Base-by-base conservation (phyloP, 257 asterid genomes). In the Striga asiatica region DNA sequence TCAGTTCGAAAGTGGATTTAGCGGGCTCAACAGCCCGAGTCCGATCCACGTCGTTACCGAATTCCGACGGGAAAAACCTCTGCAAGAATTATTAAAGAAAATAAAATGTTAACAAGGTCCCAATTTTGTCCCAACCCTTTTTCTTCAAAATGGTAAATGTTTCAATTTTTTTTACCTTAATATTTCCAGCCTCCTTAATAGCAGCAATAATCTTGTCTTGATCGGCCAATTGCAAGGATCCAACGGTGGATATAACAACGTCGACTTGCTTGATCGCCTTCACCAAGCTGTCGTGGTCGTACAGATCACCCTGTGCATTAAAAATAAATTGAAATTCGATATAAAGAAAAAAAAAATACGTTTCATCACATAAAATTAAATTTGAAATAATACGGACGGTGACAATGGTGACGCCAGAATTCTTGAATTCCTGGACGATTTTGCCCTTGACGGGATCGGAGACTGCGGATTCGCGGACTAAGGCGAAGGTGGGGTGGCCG, bases 31-130 rank as follows among this genome's bases (percentile, higher is more conserved):
- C 88, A 0, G 88, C 86, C 1, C 76, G 71, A 1, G 66, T 9
- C 6, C 67, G 78, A 54, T 88, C 94, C 17, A 72, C 85, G 28
- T 88, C 97, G 46, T 70, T 61, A 6, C 93, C 86, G 37, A 80
- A 88, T 54, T 88, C 97, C 0, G 97, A 88, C 0, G 97, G 97
- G n/a, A 78, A 58, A 70, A 84, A 88, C 49, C 84, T 82, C 97
- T 88, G 70, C 31, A 35, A 27, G 2, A 29, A 16, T 12, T 10
- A 11, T 10, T 1, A 48, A 23, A 20, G 2, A 2, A 41, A 41
- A 41, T 3, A 13, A n/a, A n/a, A 6, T 13, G 7, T n/a, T n/a
- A n/a, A n/a, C n/a, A n/a, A n/a, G n/a, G n/a, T n/a, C n/a, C n/a
- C n/a, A n/a, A n/a, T n/a, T n/a, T n/a, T n/a, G n/a, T n/a, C n/a